Base-by-base conservation (phyloP, 805 yeast genomes). In the Torulaspora maleeae region DNA sequence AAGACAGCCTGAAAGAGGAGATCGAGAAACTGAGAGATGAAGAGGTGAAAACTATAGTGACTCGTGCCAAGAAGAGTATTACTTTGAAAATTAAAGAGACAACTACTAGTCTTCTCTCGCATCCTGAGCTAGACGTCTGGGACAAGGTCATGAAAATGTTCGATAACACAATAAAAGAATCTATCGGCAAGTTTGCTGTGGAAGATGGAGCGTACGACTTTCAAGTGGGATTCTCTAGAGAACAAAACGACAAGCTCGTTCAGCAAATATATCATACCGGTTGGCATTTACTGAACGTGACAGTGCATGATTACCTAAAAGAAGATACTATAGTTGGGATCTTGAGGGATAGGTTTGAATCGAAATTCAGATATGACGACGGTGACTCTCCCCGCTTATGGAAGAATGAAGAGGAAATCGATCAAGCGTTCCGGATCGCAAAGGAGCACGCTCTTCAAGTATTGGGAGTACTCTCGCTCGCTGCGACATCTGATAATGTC, bases 351-450 rank as follows among this genome's bases (percentile, higher is more conserved):
- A 71, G 78, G 47, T 91, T 93, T 68, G 97, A 91, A 55, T 86
- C 81, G 46, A 71, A 67, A 35, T 91, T 93, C 70, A 75, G 91
- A 55, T 93, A 85, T 61, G 96, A 89, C 62, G 81, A 76, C 28
- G 76, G 82, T 49, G 95, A 90, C 2, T 66, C 87, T 24, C 99
- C 99, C 11, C 75, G 80, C 30, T 71, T 90, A 27, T 91, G 95
- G 86, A 80, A 78, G 52, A 81, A 79, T 44, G 76, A 82, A 25
- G 73, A 72, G 34, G 95, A 90, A 54, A 77, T 93, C 47, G 95
- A 89, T 45, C 63, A 64, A 2, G 75, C 76, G 13, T 91, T 79
- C 58, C 71, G 73, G 30, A 66, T 69, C 13, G 83, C 97, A 2
- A 80, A 78, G 52, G 71, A 74, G 1, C 58, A 68, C 28, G 80